These are phyloP conservation scores for Paratinospora sagittata DNA, from an alignment of 164 flowering plant genomes.

Conservation along the genomic window DNA sequence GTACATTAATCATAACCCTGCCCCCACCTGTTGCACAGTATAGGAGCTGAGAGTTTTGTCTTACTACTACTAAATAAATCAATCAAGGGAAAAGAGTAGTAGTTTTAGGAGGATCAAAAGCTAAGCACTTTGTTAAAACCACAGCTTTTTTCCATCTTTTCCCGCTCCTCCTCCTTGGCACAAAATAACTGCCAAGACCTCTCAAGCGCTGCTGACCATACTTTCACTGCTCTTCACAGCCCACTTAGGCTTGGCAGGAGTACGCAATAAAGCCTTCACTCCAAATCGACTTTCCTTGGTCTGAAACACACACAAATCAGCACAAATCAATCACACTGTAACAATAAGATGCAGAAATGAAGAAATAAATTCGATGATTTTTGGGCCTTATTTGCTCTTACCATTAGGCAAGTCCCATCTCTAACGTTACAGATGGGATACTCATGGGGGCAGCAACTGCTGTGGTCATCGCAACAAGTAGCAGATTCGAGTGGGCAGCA, in stretches of 20 bases:
- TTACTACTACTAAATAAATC: neutral
- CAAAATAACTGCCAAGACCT: neutral
- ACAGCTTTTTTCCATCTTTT: neutral
- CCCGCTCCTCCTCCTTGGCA: no score
- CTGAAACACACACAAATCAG: slow-evolving; percentile 30
- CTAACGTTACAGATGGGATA: slow-evolving; percentile 60
- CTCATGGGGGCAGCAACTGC: slow-evolving; percentile 78
- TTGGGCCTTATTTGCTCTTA: slow-evolving; percentile 10
- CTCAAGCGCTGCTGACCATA: slow-evolving; percentile 32
- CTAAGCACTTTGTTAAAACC: neutral
- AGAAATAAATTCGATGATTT: neutral
- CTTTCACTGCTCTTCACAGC: slow-evolving; percentile 14
- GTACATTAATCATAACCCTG: slow-evolving; percentile 13
- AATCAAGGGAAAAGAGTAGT: neutral
- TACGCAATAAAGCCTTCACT: slow-evolving; percentile 62
- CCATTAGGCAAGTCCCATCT: slow-evolving; percentile 56
- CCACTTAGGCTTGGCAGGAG: slow-evolving; percentile 52
- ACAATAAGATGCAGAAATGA: neutral
- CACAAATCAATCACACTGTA: neutral
- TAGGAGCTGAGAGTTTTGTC: neutral
- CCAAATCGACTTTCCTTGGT: slow-evolving; percentile 60
- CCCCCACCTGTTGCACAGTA: no score
- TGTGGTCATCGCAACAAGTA: slow-evolving; percentile 67
- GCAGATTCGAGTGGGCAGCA: slow-evolving; percentile 85
- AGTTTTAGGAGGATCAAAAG: neutral